Conservation (phyloP, 1,284 basidiomycete genomes). For the Gomphus sp. region DNA sequence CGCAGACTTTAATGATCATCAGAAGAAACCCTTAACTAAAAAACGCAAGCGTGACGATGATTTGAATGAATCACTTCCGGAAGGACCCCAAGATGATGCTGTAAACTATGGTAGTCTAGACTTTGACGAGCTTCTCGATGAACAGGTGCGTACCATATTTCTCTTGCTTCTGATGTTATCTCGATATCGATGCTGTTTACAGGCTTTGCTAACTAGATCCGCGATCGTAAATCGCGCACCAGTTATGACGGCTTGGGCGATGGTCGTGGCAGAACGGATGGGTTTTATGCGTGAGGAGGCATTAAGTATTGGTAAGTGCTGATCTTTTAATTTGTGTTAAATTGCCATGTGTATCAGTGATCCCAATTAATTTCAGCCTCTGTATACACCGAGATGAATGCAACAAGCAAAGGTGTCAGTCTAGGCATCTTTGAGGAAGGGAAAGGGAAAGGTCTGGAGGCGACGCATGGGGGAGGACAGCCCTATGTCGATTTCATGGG, state of each 20-base stretch:
- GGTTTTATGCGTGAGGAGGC: constrained; percentile 86
- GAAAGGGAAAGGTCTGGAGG: constrained; percentile 45
- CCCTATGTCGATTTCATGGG: constrained; percentile 91
- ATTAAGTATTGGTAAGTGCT: constrained; percentile 68
- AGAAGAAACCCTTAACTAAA: constrained; percentile 27
- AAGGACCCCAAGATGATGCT: constrained; percentile 38
- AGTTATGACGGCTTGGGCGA: constrained; percentile 90
- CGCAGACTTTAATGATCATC: background rate
- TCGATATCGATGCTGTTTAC: constrained; percentile 8
- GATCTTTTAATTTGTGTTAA: background rate
- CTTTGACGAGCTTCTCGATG: constrained; percentile 65
- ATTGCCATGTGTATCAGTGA: background rate
- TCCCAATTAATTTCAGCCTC: constrained; percentile 44
- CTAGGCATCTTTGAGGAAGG: constrained; percentile 62
- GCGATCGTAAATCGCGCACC: constrained; percentile 86
- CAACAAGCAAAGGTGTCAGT: constrained; percentile 73
- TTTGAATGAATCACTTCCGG: constrained; percentile 53
- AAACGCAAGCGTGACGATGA: constrained; percentile 46
- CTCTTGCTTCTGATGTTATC: background rate
- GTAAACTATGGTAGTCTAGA: constrained; percentile 45
- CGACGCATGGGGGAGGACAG: constrained; percentile 58
- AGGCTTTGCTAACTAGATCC: constrained; percentile 53
- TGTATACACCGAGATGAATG: constrained; percentile 90
- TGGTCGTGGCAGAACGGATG: constrained; percentile 73
- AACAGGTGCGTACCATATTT: constrained; percentile 37